Evolutionary conservation across 192 early-diverging fungal genomes (phyloP), one percentile per base, ranked within the genome.

Genomic region (Coemansia biformis): DNA sequence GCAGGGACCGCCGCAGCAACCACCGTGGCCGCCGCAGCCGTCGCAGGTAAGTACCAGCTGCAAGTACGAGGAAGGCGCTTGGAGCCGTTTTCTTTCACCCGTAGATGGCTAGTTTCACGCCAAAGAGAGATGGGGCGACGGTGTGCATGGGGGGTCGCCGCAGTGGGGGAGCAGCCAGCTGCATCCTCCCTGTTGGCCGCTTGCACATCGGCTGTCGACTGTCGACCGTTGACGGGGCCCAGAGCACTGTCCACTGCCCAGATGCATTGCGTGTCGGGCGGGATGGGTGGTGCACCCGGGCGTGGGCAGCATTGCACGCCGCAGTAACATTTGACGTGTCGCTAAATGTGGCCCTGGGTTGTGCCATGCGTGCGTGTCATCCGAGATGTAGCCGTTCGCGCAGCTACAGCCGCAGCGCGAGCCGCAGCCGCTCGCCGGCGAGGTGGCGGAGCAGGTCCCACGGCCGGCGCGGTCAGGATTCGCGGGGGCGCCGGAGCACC

Each of bases 11-110:
- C 16, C 35, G 47, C 14, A 28, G 47, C 47, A 37, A 41, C 10
- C 40, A 38, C 14, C 44, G 43, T 29, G 57, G 53, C 19, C 65
- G 54, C 41, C 53, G 53, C 35, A 68, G 53, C 19, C 65, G 54
- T 47, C 53, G 53, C 40, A 68, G 65, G 65, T 68, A 68, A 61
- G 65, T 49, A 30, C 7, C 29, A 30, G 7, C 1, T 30, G 29
- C 29, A 30, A 26, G 24, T 6, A 26, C 2, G 24, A 26, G 24
- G 24, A 6, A 2, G 24, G 24, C 3, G 24, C 3, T 5, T 2
- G 24, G 6, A 6, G 24, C 24, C 24, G 24, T 26, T 26, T 6
- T 26, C 3, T 26, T 26, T 26, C 6, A 6, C 6, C 24, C 6
- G 24, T 26, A 26, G 24, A 2, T 26, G 24, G 6, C 24, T 26